Evolutionary conservation across 495 filamentous ascomycete species (phyloP).

Genomic region (Aspergillus asperescens): DNA sequence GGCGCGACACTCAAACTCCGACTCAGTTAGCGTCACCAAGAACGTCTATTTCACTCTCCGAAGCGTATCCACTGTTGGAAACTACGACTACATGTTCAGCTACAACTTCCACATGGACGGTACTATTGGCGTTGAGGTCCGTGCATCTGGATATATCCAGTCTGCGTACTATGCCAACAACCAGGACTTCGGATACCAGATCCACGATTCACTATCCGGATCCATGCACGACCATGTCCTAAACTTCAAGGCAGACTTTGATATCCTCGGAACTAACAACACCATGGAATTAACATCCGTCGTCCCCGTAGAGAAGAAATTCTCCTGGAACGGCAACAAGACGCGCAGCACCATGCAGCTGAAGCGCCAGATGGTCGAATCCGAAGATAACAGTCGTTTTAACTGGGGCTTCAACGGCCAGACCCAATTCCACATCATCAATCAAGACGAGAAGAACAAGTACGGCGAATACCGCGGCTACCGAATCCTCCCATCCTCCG

Average conservation of each 20-base stretch:
- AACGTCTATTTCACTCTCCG: slow-evolving; percentile 18
- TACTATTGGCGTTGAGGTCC: slow-evolving; percentile 49
- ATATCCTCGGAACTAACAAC: slow-evolving; percentile 48
- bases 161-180: slow-evolving; percentile 47
- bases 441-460: slow-evolving; percentile 45
- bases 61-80: slow-evolving; percentile 14
- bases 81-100: slow-evolving; percentile 21
- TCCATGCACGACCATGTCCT: slow-evolving; percentile 58
- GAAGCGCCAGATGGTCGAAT: slow-evolving; percentile 36
- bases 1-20: slow-evolving; percentile 9
- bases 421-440: slow-evolving; percentile 48
- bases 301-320: slow-evolving; percentile 36
- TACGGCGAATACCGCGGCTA: slow-evolving; percentile 55
- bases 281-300: slow-evolving; percentile 39
- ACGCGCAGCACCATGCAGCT: slow-evolving; percentile 52
- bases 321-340: slow-evolving; percentile 45
- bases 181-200: slow-evolving; percentile 50
- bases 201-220: slow-evolving; percentile 48
- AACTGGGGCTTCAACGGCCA: slow-evolving; percentile 48
- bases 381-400: slow-evolving; percentile 44
- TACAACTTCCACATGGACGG: slow-evolving; percentile 55
- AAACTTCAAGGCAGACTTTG: slow-evolving; percentile 54
- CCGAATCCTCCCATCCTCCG: slow-evolving; percentile 41
- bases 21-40: slow-evolving; percentile 10
- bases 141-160: slow-evolving; percentile 54